Percentiles rank a stretch among this genome's conserved stretches.
These are phyloP conservation scores for Aspergillus nidulans DNA, from an alignment of 495 filamentous ascomycete genomes.

Conservation along the genomic window DNA sequence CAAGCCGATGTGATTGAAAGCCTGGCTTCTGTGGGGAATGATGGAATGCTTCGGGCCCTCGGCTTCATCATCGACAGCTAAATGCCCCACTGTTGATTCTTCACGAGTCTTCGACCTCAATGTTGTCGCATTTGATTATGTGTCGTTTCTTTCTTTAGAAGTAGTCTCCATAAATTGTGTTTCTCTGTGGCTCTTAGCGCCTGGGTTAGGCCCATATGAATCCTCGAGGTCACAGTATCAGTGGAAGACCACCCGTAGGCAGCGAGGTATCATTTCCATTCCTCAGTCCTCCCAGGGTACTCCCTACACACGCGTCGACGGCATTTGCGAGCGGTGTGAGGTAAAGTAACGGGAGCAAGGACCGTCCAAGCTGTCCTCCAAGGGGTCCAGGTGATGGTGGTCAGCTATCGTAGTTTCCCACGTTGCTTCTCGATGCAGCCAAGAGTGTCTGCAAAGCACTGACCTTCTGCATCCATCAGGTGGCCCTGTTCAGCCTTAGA, in stretches of 20 bases:
- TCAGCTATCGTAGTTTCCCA: background rate
- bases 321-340: background rate
- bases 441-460: conserved; percentile 18
- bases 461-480: conserved; percentile 2
- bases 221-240: no score
- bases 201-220: no score
- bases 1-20: background rate
- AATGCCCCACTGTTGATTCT: background rate
- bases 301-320: background rate
- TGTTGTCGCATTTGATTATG: conserved; percentile 1
- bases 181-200: conserved; percentile 1
- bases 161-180: background rate
- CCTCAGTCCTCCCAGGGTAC: background rate
- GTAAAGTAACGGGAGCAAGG: background rate
- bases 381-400: background rate
- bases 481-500: background rate
- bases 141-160: conserved; percentile 8
- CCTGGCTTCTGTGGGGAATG: background rate
- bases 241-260: no score
- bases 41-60: conserved; percentile 1
- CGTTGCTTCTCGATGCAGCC: conserved; percentile 4
- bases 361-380: background rate
- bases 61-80: conserved; percentile 3
- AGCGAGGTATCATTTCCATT: no score
- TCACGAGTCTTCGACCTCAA: background rate